Percentiles rank a stretch among this genome's conserved stretches.
phyloP scores from a whole-genome alignment of 495 filamentous ascomycete species.

The Annulohypoxylon nitens region DNA sequence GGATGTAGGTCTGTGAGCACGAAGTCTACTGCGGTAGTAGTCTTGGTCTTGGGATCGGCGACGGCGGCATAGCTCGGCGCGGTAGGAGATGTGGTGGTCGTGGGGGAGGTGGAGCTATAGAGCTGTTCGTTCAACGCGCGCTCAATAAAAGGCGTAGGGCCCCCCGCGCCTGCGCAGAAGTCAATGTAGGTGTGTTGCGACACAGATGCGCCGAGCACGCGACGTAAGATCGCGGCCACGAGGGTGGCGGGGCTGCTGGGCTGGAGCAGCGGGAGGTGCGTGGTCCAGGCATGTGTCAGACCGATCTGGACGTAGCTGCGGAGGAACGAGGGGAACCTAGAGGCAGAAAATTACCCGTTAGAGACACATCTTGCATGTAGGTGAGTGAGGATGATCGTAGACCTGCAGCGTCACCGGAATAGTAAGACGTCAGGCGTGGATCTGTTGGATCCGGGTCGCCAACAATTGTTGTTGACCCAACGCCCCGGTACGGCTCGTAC shows the following conservation, averaged over 20 bases:
- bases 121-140: slow-evolving; percentile 43
- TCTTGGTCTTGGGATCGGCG: slow-evolving; percentile 32
- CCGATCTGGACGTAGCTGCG: slow-evolving; percentile 65
- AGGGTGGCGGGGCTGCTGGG: slow-evolving; percentile 59
- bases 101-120: slow-evolving; percentile 19
- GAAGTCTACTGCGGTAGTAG: slow-evolving; percentile 64
- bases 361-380: not conserved
- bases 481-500: slow-evolving; percentile 14
- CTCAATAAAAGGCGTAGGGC: slow-evolving; percentile 75
- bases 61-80: slow-evolving; percentile 48
- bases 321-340: slow-evolving; percentile 66
- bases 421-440: not conserved
- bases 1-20: slow-evolving; percentile 78
- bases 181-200: slow-evolving; percentile 72
- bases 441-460: slow-evolving; percentile 27
- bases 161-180: slow-evolving; percentile 80
- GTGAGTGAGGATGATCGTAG: not conserved
- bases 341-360: slow-evolving; percentile 16
- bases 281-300: slow-evolving; percentile 65
- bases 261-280: slow-evolving; percentile 61
- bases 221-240: slow-evolving; percentile 62
- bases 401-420: slow-evolving; percentile 1
- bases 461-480: slow-evolving; percentile 39
- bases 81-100: slow-evolving; percentile 27
- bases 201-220: slow-evolving; percentile 54